phyloP scores from a whole-genome alignment of 306 rosid species.

The Carpinus fangiana region DNA sequence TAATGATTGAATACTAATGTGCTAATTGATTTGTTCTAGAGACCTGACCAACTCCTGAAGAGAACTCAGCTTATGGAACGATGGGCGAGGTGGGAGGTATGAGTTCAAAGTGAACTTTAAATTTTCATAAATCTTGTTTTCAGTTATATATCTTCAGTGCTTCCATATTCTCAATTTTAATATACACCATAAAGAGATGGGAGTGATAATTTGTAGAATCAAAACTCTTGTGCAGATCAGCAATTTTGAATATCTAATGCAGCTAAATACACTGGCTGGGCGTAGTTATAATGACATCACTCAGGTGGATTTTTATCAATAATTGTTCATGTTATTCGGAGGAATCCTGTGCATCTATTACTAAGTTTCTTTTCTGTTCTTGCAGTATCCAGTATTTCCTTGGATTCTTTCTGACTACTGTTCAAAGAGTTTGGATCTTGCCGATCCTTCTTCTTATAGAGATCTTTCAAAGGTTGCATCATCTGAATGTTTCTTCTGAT shows the following conservation, averaged over 20 bases:
- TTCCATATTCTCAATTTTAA: not conserved
- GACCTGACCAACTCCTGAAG: conserved; percentile 89
- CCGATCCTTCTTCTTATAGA: conserved; percentile 80
- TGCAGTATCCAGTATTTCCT: conserved; percentile 98
- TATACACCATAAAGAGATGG: not conserved
- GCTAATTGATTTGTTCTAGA: conserved; percentile 48
- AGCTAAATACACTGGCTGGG: conserved; percentile 97
- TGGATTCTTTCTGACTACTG: conserved; percentile 96
- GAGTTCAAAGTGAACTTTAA: conserved; percentile 20
- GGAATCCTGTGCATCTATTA: conserved; percentile 19
- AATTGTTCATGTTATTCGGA: conserved; percentile 25
- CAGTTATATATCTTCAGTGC: not conserved
- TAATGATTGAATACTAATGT: conserved; percentile 19
- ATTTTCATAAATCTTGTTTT: conserved; percentile 7
- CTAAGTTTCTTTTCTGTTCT: conserved; percentile 30
- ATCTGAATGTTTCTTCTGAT: conserved; percentile 29
- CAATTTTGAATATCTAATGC: conserved; percentile 98
- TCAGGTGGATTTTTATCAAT: conserved; percentile 62
- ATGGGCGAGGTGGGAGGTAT: conserved; percentile 99
- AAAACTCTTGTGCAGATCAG: conserved; percentile 75
- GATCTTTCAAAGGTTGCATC: conserved; percentile 86
- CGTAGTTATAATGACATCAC: conserved; percentile 98
- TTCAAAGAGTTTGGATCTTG: conserved; percentile 82
- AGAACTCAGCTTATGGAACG: conserved; percentile 98
- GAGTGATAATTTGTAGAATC: conserved; percentile 24